Base-by-base conservation (phyloP, 306 rosid genomes). In the Albizia julibrissin region DNA sequence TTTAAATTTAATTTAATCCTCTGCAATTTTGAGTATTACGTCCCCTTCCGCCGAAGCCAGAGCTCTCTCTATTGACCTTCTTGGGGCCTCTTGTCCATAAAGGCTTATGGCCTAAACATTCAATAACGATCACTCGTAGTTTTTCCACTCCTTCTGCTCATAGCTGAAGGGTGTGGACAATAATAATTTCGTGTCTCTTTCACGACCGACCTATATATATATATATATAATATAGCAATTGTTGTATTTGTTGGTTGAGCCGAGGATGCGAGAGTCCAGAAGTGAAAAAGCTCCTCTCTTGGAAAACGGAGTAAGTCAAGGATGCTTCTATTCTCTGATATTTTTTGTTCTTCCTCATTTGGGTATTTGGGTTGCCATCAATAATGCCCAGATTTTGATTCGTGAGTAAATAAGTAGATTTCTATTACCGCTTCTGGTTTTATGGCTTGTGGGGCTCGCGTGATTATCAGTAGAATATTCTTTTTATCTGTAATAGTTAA, bases 241-340 rank as follows among this genome's bases (percentile, higher is more conserved):
- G 10, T 47, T 24, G 37, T 31, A 19, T 49, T 49, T 76, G 18
- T 33, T 62, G 61, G 26, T 62, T 12, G 59, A 16, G 22, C 56
- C 31, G 26, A 75, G 76, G 67, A 87, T 87, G 90, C 79, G 67
- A 69, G 83, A 78, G 0, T 15, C 37, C 1, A 49, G 88, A 85
- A 49, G 79, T 69, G 87, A 87, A 67, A 78, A 85, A 80, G 62
- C 87, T 15, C 88, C 90, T 77, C 90, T 87, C 46, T 69, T 87
- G 43, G 85, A 79, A 18, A 54, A 76, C 22, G 46, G 47, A 6
- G 90, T 87, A 72, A 85, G 88, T 85, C 83, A 42, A 14, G 18
- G 12, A 18, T 69, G 68, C 52, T 42, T 26, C 2, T 31, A 27
- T 39, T 4, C 65, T n/a, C 40, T n/a, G 1, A 10, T 22, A 3